These are phyloP conservation scores for Fusarium pilosicola DNA, from an alignment of 2,329 filamentous ascomycete genomes.

Conservation along the genomic window DNA sequence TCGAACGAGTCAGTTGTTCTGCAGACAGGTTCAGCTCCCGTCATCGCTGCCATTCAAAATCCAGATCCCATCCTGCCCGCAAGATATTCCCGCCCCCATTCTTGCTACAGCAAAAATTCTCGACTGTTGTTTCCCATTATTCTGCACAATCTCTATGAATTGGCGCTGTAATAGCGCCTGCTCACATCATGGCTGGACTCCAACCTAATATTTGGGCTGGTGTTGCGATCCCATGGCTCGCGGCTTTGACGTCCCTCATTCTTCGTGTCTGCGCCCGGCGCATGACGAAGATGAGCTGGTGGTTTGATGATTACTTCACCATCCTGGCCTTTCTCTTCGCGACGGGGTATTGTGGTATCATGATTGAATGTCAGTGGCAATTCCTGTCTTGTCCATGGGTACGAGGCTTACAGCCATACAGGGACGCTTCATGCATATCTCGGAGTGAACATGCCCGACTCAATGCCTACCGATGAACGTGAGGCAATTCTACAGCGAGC, in stretches of 20 bases:
- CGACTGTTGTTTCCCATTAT: background rate
- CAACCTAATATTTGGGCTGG: constrained; percentile 35
- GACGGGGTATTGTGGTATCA: constrained; percentile 25
- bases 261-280: constrained; percentile 33
- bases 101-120: background rate
- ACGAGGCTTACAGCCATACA: background rate
- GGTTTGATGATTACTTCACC: constrained; percentile 39
- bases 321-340: constrained; percentile 36
- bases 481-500: constrained; percentile 27
- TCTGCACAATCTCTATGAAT: background rate
- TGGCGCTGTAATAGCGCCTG: background rate
- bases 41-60: background rate
- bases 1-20: background rate
- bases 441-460: constrained; percentile 29
- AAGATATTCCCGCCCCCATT: background rate
- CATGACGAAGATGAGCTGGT: constrained; percentile 38
- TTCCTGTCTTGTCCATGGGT: background rate
- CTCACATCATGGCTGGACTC: constrained; percentile 35
- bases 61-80: background rate
- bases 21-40: background rate
- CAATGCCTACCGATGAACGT: background rate
- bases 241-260: constrained; percentile 25
- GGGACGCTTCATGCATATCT: constrained; percentile 38
- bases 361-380: constrained; percentile 28
- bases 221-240: constrained; percentile 37